Conservation (phyloP, 1,139 yeast genomes). For the Nakaseomyces uthaithaninus region DNA sequence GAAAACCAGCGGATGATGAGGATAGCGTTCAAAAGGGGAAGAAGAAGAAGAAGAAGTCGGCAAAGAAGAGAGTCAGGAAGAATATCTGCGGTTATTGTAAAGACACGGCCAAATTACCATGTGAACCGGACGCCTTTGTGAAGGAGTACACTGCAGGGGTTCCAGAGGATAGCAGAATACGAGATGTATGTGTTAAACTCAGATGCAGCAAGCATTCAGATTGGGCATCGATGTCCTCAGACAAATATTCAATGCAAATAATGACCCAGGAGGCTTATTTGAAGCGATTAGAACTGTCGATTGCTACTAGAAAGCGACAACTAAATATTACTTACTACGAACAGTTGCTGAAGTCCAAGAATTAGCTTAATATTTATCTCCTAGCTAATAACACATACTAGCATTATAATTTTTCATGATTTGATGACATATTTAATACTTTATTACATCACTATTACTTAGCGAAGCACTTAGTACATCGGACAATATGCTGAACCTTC, state of each 20-base stretch:
- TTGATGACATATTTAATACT: too few species aligned
- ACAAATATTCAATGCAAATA: slow-evolving; percentile 20
- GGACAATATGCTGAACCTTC: too few species aligned
- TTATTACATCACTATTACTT: too few species aligned
- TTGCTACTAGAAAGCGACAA: slow-evolving; percentile 25
- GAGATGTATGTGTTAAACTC: slow-evolving; percentile 23
- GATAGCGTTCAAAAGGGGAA: slow-evolving; percentile 16
- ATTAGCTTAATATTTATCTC: too few species aligned
- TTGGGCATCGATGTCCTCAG: slow-evolving; percentile 25
- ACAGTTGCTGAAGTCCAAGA: slow-evolving; percentile 10
- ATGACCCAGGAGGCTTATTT: slow-evolving; percentile 22
- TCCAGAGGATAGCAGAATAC: slow-evolving; percentile 12
- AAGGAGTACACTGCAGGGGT: slow-evolving; percentile 10
- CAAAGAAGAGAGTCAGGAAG: slow-evolving; percentile 11
- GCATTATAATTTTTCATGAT: too few species aligned
- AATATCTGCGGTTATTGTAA: slow-evolving; percentile 26
- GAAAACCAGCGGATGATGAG: slow-evolving; percentile 13
- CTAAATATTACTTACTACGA: slow-evolving; percentile 26
- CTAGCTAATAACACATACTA: too few species aligned
- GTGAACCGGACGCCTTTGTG: slow-evolving; percentile 18
- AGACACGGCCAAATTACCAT: slow-evolving; percentile 12
- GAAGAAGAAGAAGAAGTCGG: slow-evolving; percentile 14
- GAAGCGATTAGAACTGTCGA: slow-evolving; percentile 23
- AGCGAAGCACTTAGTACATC: too few species aligned
- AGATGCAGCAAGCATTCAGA: slow-evolving; percentile 27